A percentile compares a stretch with the other conserved stretches of the same genome.
These are phyloP conservation scores for Canavalia gladiata DNA, from an alignment of 306 rosid genomes.

Conservation along the genomic window DNA sequence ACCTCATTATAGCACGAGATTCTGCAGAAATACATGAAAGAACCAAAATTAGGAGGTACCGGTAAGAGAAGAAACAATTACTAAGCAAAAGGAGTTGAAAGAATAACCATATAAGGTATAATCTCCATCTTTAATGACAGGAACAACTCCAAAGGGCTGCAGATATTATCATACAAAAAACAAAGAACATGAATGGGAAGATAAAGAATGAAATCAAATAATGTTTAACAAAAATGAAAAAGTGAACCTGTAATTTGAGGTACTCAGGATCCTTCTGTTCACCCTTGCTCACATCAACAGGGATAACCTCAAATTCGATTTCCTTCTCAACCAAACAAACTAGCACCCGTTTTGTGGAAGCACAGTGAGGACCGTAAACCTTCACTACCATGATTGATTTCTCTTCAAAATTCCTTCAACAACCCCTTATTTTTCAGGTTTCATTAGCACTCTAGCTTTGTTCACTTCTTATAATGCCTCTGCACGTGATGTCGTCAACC, in stretches of 20 bases:
- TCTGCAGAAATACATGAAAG: slow-evolving; percentile 47
- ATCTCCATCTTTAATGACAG: slow-evolving; percentile 63
- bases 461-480: background rate
- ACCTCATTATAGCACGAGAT: slow-evolving; percentile 63
- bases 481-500: background rate
- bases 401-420: background rate
- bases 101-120: slow-evolving; percentile 55
- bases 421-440: background rate
- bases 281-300: slow-evolving; percentile 43
- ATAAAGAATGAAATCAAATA: background rate
- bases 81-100: background rate
- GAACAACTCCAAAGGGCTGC: slow-evolving; percentile 61
- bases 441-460: background rate
- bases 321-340: slow-evolving; percentile 56
- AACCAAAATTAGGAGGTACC: background rate
- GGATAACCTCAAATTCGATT: slow-evolving; percentile 58
- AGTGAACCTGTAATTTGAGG: slow-evolving; percentile 58
- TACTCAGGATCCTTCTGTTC: slow-evolving; percentile 55
- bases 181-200: slow-evolving; percentile 3
- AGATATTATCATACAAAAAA: background rate
- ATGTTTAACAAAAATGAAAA: background rate
- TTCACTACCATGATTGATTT: slow-evolving; percentile 60
- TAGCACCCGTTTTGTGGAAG: slow-evolving; percentile 52
- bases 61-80: background rate
- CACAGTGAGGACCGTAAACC: slow-evolving; percentile 57